Conservation (phyloP, 176 grass and related monocot species). For the Carex cristatella region DNA sequence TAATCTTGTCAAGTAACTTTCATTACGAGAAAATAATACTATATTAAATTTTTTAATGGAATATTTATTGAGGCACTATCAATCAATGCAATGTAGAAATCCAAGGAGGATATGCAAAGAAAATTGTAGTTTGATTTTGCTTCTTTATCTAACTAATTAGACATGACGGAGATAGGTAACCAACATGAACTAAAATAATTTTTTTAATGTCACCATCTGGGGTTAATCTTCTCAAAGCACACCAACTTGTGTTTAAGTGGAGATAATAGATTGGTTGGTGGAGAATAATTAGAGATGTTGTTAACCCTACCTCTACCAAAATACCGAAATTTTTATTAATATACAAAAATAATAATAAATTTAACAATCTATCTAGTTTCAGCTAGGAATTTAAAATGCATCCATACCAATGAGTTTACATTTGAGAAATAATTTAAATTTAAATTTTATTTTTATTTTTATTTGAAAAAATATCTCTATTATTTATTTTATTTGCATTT, state of each 20-base stretch:
- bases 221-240: conserved; percentile 2
- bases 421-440: no score
- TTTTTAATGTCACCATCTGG: neutral
- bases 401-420: no score
- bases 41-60: neutral
- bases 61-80: neutral
- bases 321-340: no score
- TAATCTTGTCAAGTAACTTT: neutral
- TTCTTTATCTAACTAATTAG: conserved; percentile 7
- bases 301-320: neutral
- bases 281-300: conserved; percentile 9
- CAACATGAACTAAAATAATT: neutral
- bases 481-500: no score
- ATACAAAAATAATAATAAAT: no score
- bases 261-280: conserved; percentile 21
- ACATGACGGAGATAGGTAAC: neutral
- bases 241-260: conserved; percentile 2
- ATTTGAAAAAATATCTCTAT: no score
- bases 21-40: neutral
- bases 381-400: no score
- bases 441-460: no score
- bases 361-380: no score
- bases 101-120: neutral
- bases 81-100: neutral
- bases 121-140: conserved; percentile 5